Percentiles rank a stretch among this genome's conserved stretches.
Conservation (phyloP, 306 rosid species). For the Malus fusca region DNA sequence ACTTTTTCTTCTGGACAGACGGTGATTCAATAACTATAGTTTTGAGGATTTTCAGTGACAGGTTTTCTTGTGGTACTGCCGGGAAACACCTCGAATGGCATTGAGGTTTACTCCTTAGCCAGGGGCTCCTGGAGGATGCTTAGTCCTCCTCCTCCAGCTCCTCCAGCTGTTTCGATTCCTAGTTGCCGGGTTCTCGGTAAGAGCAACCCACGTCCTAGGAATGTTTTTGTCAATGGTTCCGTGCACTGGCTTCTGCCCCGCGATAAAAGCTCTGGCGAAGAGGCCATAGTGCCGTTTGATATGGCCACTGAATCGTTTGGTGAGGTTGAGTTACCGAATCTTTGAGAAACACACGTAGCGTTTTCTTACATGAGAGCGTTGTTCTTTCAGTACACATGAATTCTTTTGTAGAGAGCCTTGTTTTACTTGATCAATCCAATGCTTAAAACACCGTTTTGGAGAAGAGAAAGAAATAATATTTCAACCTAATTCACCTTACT, state of each 20-base stretch:
- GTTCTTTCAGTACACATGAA: background rate
- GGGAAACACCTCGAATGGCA: background rate
- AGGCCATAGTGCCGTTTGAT: background rate
- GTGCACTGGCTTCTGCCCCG: background rate
- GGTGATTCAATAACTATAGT: background rate
- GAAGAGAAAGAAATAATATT: no score
- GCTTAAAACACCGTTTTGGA: background rate
- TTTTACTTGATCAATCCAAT: background rate
- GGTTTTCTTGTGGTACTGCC: no score
- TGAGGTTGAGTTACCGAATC: background rate
- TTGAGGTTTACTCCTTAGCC: background rate
- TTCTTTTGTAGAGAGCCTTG: background rate
- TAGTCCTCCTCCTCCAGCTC: background rate
- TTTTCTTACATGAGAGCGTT: no score
- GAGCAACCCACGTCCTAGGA: background rate
- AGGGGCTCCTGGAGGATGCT: background rate
- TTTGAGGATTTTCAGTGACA: background rate
- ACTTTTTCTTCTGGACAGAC: no score
- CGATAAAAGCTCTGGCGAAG: background rate
- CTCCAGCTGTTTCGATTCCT: background rate
- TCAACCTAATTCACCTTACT: no score
- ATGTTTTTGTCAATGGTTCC: background rate
- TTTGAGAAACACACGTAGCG: background rate
- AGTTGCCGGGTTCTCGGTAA: no score
- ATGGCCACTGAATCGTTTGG: background rate